Evolutionary conservation across 495 filamentous ascomycete genomes (phyloP).

Genomic region (Penicilliopsis zonata): DNA sequence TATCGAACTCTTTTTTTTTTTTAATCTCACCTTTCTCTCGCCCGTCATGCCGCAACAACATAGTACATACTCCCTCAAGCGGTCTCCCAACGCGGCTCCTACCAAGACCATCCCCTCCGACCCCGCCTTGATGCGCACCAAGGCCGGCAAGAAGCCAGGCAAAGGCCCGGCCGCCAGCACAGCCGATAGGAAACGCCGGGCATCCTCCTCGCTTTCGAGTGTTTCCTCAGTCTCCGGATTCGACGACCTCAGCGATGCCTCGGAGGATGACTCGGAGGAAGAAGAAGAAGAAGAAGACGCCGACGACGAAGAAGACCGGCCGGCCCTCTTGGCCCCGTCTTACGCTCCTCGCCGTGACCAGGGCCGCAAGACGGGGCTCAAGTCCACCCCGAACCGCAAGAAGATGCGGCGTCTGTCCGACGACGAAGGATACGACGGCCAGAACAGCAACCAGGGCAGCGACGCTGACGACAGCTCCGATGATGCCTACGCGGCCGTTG

Average conservation of each 20-base stretch:
- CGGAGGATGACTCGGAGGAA: conserved; percentile 32
- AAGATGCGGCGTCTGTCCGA: conserved; percentile 43
- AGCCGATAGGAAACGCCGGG: conserved; percentile 25
- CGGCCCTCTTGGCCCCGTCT: conserved; percentile 40
- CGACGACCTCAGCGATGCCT: conserved; percentile 25
- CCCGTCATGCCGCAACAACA: conserved; percentile 20
- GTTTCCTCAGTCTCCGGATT: conserved; percentile 31
- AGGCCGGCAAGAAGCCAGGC: conserved; percentile 15
- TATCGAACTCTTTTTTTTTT: no score
- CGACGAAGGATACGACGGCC: conserved; percentile 55
- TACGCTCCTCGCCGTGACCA: conserved; percentile 27
- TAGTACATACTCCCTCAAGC: conserved; percentile 17
- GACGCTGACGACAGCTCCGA: conserved; percentile 38
- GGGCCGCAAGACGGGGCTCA: conserved; percentile 33
- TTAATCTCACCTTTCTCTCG: not conserved
- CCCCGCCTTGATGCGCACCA: conserved; percentile 11
- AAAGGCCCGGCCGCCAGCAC: conserved; percentile 10
- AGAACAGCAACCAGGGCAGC: conserved; percentile 19
- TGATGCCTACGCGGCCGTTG: conserved; percentile 62
- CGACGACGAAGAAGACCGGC: conserved; percentile 39
- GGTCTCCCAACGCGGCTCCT: conserved; percentile 14
- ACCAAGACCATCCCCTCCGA: conserved; percentile 11
- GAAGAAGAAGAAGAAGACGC: conserved; percentile 39
- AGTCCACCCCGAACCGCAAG: conserved; percentile 16
- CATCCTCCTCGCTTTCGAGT: conserved; percentile 30